Evolutionary conservation across 108 stramenopile genomes (phyloP), one percentile per base, ranked within the genome.

Genomic region (Fistulifera pelliculosa): DNA sequence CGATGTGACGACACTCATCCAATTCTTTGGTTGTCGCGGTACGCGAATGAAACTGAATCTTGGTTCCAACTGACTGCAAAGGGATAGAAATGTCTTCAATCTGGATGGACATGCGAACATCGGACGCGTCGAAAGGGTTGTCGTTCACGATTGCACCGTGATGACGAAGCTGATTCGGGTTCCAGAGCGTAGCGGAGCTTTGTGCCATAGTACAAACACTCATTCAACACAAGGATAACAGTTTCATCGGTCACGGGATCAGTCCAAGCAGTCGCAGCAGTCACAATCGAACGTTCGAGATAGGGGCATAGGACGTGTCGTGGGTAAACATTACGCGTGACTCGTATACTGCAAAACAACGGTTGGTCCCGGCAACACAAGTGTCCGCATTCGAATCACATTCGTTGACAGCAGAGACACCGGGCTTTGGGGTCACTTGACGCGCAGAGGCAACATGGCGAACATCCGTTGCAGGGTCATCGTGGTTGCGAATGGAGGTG

Each of bases 341-440:
- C 11, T 21, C 3, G 16, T 21, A 11, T 17, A 17, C 4, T 3
- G 11, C 5, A 45, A 6, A 21, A 17, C 21, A 17, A 45, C 44
- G 11, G 19, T 17, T 21, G 7, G 3, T 45, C 3, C 19, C 44
- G 21, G 21, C 16, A 11, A 4, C 4, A 45, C 44, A 45, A 3
- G 44, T 45, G 44, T 45, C 44, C 7, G 44, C 44, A 21, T 45
- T 17, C 7, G 44, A 45, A 35, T 35, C 31, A 35, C 31, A 35
- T 35, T 35, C 31, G 31, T 35, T 35, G 31, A 8, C 31, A 6
- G 31, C 31, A 3, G 31, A 35, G 3, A 35, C 31, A 35, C 31
- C 31, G 31, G 31, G 31, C 8, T 35, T 3, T 8, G 31, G 31
- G 3, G 8, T 35, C 3, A 8, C 31, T 6, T 8, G 3, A 8